Evolutionary conservation across 306 rosid genomes (phyloP), one percentile per base, ranked within the genome.

Genomic region (Boehmeria nivea): DNA sequence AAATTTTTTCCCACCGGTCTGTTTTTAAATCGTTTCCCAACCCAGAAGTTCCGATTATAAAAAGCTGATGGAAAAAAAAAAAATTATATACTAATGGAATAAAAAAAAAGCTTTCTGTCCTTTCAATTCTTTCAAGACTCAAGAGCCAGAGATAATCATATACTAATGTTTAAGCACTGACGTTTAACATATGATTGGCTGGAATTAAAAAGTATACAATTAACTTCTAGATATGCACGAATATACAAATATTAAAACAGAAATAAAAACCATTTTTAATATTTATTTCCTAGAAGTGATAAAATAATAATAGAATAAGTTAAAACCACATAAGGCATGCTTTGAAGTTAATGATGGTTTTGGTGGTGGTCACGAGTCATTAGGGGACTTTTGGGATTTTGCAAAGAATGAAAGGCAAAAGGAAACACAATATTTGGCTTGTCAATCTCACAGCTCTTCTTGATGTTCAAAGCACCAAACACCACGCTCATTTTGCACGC

Each of bases 401-500:
- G 49, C 60, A 34, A 67, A 59, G 64, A 57, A 46, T 74, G 56
- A 64, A 69, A 68, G 60, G 54, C 37, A 63, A 74, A 15, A 40
- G 77, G 79, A 42, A 78, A 82, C 72, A 77, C 54, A 60, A 43
- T 2, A 43, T 69, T 74, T 72, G 81, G 66, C 75, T 79, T 76
- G 85, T 63, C 78, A 66, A 64, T 60, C 63, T 54, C 60, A 60
- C 65, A 63, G 51, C 51, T 65, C 51, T 45, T 44, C 49, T n/a
- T n/a, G n/a, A n/a, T n/a, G n/a, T n/a, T n/a, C n/a, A n/a, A n/a
- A n/a, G n/a, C n/a, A n/a, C 73, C 82, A 77, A 72, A 79, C 85
- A 66, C 89, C 78, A 82, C 48, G 84, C 76, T 74, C 60, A 24
- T 40, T 43, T 26, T 75, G 76, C 88, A 82, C 84, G 69, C 86